Evolutionary conservation across 768 basidiomycete species (phyloP).

Genomic region (Termitomyces sp.): DNA sequence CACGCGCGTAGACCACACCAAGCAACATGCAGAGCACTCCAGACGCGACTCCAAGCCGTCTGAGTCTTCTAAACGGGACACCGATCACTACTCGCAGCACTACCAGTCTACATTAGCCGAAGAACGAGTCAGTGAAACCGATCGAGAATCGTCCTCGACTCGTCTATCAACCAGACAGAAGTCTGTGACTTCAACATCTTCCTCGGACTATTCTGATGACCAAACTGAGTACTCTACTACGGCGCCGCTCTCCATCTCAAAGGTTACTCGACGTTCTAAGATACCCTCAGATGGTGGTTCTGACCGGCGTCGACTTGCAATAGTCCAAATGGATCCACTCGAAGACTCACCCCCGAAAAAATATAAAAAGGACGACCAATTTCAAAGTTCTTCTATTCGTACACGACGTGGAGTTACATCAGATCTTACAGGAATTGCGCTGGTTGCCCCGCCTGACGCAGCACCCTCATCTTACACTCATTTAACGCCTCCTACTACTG

Average conservation of each 20-base stretch:
- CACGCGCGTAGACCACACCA: slow-evolving; percentile 8
- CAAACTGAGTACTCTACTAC: slow-evolving; percentile 17
- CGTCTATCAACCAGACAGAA: slow-evolving; percentile 22
- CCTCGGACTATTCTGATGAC: slow-evolving; percentile 51
- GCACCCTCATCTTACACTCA: slow-evolving; percentile 47
- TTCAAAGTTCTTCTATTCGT: slow-evolving; percentile 26
- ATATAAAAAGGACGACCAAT: slow-evolving; percentile 20
- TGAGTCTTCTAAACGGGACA: slow-evolving; percentile 13
- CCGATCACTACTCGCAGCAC: slow-evolving; percentile 23
- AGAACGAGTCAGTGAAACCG: slow-evolving; percentile 21
- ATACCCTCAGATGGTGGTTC: slow-evolving; percentile 53
- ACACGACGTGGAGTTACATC: slow-evolving; percentile 36
- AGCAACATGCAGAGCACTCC: slow-evolving; percentile 9
- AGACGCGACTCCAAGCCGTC: slow-evolving; percentile 4
- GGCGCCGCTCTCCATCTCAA: slow-evolving; percentile 22
- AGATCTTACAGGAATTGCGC: slow-evolving; percentile 47
- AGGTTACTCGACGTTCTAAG: slow-evolving; percentile 38
- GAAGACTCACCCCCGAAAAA: slow-evolving; percentile 22
- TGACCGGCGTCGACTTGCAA: slow-evolving; percentile 63
- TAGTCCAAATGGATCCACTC: slow-evolving; percentile 54
- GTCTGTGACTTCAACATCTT: slow-evolving; percentile 34
- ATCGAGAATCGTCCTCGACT: slow-evolving; percentile 15
- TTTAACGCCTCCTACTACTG: slow-evolving; percentile 46
- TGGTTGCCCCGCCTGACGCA: slow-evolving; percentile 72
- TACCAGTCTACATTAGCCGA: slow-evolving; percentile 52